Base-by-base conservation (phyloP, 2,329 filamentous ascomycete species). In the Neofusicoccum umdonicola region DNA sequence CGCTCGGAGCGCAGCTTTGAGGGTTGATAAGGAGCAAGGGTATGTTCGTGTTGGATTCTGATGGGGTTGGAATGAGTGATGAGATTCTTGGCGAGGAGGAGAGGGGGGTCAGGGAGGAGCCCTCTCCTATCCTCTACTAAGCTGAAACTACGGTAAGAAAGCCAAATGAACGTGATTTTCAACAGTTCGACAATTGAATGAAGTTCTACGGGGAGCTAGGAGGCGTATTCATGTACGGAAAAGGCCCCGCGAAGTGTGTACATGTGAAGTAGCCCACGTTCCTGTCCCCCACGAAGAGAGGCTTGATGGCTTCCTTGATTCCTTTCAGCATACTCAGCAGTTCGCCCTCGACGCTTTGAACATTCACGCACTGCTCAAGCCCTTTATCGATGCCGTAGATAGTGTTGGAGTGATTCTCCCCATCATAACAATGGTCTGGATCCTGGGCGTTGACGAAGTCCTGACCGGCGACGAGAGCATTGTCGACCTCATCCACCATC, bases 201-300 rank as follows among this genome's bases (percentile, higher is more conserved):
- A 50, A 50, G 22, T 12, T 34, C 47, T 50, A 34, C 22, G 47
- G 47, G 31, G 47, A 50, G 47, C 19, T 34, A n/a, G 22, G 12
- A 50, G 47, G 22, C 6, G 47, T 12, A 4, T 50, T 50, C 1
- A 22, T 9, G 35, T 35, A 56, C 2, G 51, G 37, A 41, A 42
- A 42, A 4, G 51, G 17, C 7, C 37, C 19, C 2, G 19, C 12
- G 37, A 56, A 42, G 17, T 56, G 19, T 13, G 31, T 8, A 56
- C 35, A 54, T 2, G 54, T 58, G 27, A 58, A 58, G 54, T 58
- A 58, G 37, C 54, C 54, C 4, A 44, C 37, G 9, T 60, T 47
- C 39, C 56, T 45, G 34, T 60, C 56, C 2, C 31, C 56, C 6
- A 34, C 11, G 27, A 60, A 60, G 7, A 60, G 56, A 8, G 56